Evolutionary conservation across 2,329 filamentous ascomycete species (phyloP), one percentile per base, ranked within the genome.

Genomic region (Fusarium udum): DNA sequence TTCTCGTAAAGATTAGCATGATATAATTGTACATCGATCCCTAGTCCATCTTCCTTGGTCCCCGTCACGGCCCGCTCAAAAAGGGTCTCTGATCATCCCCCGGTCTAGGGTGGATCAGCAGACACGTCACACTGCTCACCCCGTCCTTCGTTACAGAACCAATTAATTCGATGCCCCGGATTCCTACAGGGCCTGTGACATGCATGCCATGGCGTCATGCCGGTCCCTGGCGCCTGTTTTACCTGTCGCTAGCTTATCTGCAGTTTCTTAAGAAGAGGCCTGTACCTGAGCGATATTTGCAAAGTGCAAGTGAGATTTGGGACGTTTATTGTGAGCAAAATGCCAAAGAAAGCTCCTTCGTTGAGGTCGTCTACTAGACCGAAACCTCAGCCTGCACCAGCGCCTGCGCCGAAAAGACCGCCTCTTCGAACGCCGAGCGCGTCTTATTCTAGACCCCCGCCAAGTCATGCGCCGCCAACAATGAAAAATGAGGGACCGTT

Each of bases 191-290:
- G 66, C 67, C 70, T 51, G 60, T 59, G 39, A 49, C 51, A 64
- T 65, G 58, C 67, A 62, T 67, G 61, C 52, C 56, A 78, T 78
- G 71, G 60, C 74, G 76, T 78, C 76, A 78, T 74, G 57, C 63
- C 63, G 53, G 56, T 46, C 60, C 58, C 32, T 43, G 48, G 55
- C 51, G 42, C 59, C 61, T 24, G 64, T 55, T 60, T 66, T 51
- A 52, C 22, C 31, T 16, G 43, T 39, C 22, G 43, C 67, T 63
- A 42, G 52, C 26, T 28, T 14, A 34, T 56, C 61, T 36, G 45
- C 31, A 45, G 9, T 20, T n/a, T 53, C 28, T 59, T 56, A 57
- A 73, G 12, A 52, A 42, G 61, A 32, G 18, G 36, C 20, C 43
- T 20, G 63, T 43, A 46, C 59, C 67, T 66, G 57, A 31, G 51